These are phyloP conservation scores for Coleophoma eucalyptorum DNA, from an alignment of 2,329 filamentous ascomycete genomes.

Conservation along the genomic window DNA sequence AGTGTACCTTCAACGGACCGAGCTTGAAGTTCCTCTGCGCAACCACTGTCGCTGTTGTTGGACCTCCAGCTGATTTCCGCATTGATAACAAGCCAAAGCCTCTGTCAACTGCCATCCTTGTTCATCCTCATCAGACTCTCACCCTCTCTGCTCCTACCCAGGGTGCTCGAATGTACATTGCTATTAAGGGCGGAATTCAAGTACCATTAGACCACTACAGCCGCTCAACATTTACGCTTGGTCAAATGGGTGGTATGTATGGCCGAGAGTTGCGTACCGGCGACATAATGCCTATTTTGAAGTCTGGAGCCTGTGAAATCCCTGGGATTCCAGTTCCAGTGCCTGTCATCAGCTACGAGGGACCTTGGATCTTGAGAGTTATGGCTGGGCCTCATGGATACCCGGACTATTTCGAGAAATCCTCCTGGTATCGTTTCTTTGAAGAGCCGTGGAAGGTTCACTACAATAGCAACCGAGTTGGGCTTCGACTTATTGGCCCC, in stretches of 20 bases:
- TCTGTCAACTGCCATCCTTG: constrained; percentile 28
- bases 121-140: constrained; percentile 45
- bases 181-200: constrained; percentile 47
- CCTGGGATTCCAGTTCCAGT: neutral
- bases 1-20: constrained; percentile 58
- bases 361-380: neutral
- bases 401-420: constrained; percentile 25
- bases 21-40: constrained; percentile 48
- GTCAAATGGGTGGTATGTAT: constrained; percentile 29
- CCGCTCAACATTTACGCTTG: constrained; percentile 28
- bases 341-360: neutral
- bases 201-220: constrained; percentile 30
- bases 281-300: constrained; percentile 25
- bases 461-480: constrained; percentile 55
- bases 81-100: neutral
- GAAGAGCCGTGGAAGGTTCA: constrained; percentile 52
- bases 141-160: constrained; percentile 49
- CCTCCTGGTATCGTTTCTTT: constrained; percentile 53
- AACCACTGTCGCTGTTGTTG: constrained; percentile 50
- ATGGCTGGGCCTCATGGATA: constrained; percentile 20
- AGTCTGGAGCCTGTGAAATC: neutral
- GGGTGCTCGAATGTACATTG: constrained; percentile 51
- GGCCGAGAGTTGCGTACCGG: constrained; percentile 27
- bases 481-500: constrained; percentile 55
- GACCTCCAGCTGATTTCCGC: constrained; percentile 38